Conservation (phyloP, 805 yeast species). For the Wickerhamomyces subpelliculosus region DNA sequence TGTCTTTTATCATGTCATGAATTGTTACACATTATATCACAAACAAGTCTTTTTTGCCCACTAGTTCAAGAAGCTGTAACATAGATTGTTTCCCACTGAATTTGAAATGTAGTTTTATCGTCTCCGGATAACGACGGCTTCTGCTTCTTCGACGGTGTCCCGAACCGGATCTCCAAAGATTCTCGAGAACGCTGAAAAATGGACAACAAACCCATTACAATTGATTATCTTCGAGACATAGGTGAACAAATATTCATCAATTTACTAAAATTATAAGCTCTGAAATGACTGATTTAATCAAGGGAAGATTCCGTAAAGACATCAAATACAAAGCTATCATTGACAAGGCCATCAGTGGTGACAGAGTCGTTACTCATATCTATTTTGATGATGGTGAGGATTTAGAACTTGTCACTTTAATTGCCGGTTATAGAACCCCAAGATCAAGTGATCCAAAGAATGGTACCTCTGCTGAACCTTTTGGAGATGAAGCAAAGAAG, state of each 20-base stretch:
- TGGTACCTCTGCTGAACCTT: slow-evolving; percentile 40
- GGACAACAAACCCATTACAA: no score
- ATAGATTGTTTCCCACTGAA: no score
- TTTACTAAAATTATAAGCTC: not conserved
- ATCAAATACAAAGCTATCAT: slow-evolving; percentile 42
- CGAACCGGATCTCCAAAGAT: no score
- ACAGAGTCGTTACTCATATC: slow-evolving; percentile 59
- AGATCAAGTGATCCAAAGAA: slow-evolving; percentile 46
- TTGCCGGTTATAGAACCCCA: slow-evolving; percentile 74
- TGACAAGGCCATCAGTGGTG: slow-evolving; percentile 75
- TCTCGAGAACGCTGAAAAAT: not conserved
- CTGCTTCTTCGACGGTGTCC: no score
- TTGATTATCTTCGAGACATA: not conserved
- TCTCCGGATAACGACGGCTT: no score
- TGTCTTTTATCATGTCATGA: no score
- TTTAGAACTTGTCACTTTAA: slow-evolving; percentile 47
- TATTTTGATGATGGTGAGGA: slow-evolving; percentile 43
- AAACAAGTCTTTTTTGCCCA: no score
- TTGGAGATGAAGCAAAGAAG: slow-evolving; percentile 57
- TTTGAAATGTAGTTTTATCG: no score
- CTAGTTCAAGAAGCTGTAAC: no score
- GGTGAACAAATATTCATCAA: not conserved
- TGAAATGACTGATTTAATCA: slow-evolving; percentile 14
- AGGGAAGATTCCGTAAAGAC: slow-evolving; percentile 21
- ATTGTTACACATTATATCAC: no score